Evolutionary conservation across 1,284 basidiomycete species (phyloP).

Genomic region (Ceratobasidium theobromae): DNA sequence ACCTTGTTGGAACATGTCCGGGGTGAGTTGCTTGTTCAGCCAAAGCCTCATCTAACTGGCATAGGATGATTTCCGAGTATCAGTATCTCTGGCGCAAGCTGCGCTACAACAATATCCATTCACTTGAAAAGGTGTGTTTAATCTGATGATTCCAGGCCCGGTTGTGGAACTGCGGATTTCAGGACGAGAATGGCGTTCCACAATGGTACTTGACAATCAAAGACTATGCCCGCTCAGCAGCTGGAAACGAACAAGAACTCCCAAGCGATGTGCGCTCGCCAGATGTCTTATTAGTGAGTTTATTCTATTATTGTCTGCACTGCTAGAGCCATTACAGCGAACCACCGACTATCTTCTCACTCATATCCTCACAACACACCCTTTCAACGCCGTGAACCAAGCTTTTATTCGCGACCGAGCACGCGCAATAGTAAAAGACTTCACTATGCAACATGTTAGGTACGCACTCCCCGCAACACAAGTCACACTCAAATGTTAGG

Average conservation of each 20-base stretch:
- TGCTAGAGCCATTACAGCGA: not conserved
- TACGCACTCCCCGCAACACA: too few relatives aligned
- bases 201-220: constrained; percentile 27
- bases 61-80: constrained; percentile 30
- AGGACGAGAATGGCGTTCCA: constrained; percentile 22
- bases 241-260: constrained; percentile 25
- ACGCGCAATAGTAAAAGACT: constrained; percentile 25
- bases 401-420: constrained; percentile 28
- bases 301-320: not conserved
- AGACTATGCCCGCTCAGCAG: constrained; percentile 21
- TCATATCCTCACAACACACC: constrained; percentile 17
- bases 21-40: constrained; percentile 4
- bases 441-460: constrained; percentile 30
- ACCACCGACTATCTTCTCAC: constrained; percentile 25
- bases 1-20: constrained; percentile 26
- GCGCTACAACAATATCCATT: constrained; percentile 25
- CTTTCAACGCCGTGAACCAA: constrained; percentile 24
- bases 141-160: not conserved
- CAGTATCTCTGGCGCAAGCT: constrained; percentile 29
- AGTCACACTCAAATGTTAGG: not conserved
- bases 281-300: constrained; percentile 13
- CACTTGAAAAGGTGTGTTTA: constrained; percentile 16
- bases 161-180: not conserved
- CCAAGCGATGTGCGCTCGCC: constrained; percentile 24
- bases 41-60: not conserved